phyloP scores from a whole-genome alignment of 345 rosid species.

The Salix koriyanagi region DNA sequence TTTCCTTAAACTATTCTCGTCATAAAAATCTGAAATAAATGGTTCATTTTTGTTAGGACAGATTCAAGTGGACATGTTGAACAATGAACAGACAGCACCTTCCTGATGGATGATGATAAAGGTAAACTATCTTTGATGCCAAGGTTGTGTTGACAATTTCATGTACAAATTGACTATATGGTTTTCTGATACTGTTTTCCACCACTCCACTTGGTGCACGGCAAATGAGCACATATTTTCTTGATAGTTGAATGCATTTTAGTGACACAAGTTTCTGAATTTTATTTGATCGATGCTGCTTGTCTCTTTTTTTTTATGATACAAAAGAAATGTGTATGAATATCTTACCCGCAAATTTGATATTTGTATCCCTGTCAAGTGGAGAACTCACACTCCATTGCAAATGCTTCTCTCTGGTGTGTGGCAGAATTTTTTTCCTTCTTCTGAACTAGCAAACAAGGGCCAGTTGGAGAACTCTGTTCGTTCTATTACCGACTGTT shows the following conservation, averaged over 20 bases:
- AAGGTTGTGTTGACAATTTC: neutral
- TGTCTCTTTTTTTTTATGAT: neutral
- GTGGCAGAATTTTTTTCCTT: neutral
- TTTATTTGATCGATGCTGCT: neutral
- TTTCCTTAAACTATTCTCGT: neutral
- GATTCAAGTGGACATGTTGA: constrained; percentile 24
- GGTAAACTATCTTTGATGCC: neutral
- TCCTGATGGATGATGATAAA: constrained; percentile 10
- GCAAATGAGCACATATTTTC: neutral
- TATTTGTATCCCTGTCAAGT: neutral
- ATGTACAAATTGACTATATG: neutral
- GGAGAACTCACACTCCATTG: neutral
- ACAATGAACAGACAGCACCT: constrained; percentile 28
- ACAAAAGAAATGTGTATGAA: neutral
- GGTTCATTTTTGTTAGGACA: constrained; percentile 31
- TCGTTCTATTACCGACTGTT: neutral
- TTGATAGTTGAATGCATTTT: neutral
- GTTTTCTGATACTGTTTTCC: neutral
- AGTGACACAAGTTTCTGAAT: neutral
- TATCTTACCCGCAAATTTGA: neutral
- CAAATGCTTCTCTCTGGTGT: neutral
- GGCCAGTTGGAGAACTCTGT: constrained; percentile 3
- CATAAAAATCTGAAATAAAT: constrained; percentile 4
- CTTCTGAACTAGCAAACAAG: neutral
- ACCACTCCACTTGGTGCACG: neutral